These are phyloP conservation scores for Kodamaea neixiangensis DNA, from an alignment of 805 yeast genomes.

Conservation along the genomic window DNA sequence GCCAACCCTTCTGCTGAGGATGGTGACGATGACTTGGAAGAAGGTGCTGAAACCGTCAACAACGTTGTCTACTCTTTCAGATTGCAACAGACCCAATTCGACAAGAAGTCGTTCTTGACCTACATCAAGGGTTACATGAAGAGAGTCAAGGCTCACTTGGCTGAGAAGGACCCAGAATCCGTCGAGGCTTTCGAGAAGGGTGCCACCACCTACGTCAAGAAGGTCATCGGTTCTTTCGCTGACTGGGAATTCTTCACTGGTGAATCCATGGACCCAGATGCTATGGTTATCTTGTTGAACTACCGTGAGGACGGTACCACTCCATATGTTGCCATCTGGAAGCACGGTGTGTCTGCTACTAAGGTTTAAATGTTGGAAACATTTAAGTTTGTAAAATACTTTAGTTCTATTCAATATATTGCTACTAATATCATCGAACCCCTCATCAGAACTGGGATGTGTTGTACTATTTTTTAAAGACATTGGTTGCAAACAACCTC, in stretches of 20 bases:
- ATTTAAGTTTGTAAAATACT: constrained; percentile 4
- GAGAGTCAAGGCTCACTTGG: constrained; percentile 85
- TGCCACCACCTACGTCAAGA: constrained; percentile 94
- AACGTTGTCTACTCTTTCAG: constrained; percentile 98
- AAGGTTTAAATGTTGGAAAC: constrained; percentile 65
- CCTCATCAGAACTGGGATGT: neutral
- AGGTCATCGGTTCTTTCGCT: constrained; percentile 90
- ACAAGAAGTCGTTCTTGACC: constrained; percentile 95
- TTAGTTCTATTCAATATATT: constrained; percentile 9
- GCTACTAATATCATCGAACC: neutral
- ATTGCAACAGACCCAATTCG: constrained; percentile 92
- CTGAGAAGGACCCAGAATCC: constrained; percentile 86
- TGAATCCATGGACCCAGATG: constrained; percentile 99
- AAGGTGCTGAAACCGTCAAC: constrained; percentile 89
- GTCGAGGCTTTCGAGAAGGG: constrained; percentile 94
- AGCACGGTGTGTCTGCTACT: constrained; percentile 90
- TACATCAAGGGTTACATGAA: constrained; percentile 99
- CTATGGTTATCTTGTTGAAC: constrained; percentile 95
- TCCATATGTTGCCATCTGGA: constrained; percentile 98
- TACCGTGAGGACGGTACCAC: constrained; percentile 99
- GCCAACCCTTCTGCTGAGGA: constrained; percentile 99
- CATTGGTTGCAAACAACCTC: neutral
- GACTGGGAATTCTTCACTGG: constrained; percentile 99
- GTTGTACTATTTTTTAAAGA: neutral
- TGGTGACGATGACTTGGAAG: constrained; percentile 81